phyloP scores from a whole-genome alignment of 352 stramenopile species.

The Globisporangium emineosum region DNA sequence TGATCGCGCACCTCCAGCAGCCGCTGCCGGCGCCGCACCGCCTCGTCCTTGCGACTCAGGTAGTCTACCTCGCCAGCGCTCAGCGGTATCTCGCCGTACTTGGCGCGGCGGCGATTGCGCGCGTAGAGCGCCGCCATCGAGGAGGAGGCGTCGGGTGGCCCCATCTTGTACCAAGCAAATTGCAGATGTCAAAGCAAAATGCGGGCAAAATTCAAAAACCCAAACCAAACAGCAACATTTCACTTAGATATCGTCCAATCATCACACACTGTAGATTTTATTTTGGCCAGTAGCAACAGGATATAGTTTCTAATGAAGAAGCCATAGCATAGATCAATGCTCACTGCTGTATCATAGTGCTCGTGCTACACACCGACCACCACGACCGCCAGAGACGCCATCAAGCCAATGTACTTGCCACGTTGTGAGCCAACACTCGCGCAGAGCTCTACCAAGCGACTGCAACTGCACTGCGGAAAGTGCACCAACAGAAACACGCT shows the following conservation, averaged over 20 bases:
- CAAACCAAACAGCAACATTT: background rate
- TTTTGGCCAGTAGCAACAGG: background rate
- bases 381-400: background rate
- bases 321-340: too few species aligned
- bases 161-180: background rate
- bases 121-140: conserved; percentile 22
- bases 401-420: conserved; percentile 3
- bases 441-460: background rate
- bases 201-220: conserved; percentile 10
- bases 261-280: background rate
- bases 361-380: background rate
- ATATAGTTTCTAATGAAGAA: background rate
- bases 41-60: conserved; percentile 53
- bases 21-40: conserved; percentile 38
- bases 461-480: conserved; percentile 12
- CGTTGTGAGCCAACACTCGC: conserved; percentile 9
- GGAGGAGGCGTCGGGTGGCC: background rate
- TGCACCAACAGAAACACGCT: conserved; percentile 13
- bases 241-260: background rate
- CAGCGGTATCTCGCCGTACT: conserved; percentile 51
- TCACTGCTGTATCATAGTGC: too few species aligned
- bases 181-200: conserved; percentile 7
- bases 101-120: conserved; percentile 19
- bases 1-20: conserved; percentile 57
- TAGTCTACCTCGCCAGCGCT: conserved; percentile 63